phyloP scores from a whole-genome alignment of 345 rosid species.

The Syzygium jambos region DNA sequence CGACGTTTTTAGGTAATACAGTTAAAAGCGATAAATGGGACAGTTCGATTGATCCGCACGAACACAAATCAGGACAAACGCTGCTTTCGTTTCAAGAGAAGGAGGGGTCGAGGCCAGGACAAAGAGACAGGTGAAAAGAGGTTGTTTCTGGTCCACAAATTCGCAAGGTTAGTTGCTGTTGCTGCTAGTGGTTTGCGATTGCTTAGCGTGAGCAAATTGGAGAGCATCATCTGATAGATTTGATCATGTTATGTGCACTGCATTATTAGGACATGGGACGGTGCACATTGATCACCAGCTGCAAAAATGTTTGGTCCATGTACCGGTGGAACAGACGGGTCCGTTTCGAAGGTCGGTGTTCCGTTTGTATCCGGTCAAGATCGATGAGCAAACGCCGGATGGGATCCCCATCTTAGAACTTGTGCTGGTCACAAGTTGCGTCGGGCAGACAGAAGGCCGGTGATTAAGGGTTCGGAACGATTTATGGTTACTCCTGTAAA shows the following conservation, averaged over 20 bases:
- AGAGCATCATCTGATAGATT: not conserved
- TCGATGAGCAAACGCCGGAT: not conserved
- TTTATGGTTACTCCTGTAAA: not conserved
- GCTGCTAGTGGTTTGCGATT: not conserved
- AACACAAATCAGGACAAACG: not conserved
- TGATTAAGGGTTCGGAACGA: not conserved
- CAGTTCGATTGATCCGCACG: not conserved
- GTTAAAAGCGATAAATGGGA: not conserved
- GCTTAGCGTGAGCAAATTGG: not conserved
- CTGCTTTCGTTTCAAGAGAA: not conserved
- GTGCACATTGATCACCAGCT: not conserved
- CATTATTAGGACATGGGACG: not conserved
- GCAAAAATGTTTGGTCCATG: not conserved
- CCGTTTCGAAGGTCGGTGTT: not conserved
- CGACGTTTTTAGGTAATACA: not conserved
- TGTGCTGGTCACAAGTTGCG: not conserved
- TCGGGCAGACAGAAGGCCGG: not conserved
- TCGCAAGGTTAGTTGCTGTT: not conserved
- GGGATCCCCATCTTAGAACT: not conserved
- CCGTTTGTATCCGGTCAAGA: not conserved
- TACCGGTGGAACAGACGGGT: not conserved
- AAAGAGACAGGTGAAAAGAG: not conserved
- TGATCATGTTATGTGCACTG: not conserved
- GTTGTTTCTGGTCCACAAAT: not conserved
- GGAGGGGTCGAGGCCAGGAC: not conserved